These are phyloP conservation scores for Penicillium occitanis DNA, from an alignment of 2,329 filamentous ascomycete genomes.

Conservation along the genomic window DNA sequence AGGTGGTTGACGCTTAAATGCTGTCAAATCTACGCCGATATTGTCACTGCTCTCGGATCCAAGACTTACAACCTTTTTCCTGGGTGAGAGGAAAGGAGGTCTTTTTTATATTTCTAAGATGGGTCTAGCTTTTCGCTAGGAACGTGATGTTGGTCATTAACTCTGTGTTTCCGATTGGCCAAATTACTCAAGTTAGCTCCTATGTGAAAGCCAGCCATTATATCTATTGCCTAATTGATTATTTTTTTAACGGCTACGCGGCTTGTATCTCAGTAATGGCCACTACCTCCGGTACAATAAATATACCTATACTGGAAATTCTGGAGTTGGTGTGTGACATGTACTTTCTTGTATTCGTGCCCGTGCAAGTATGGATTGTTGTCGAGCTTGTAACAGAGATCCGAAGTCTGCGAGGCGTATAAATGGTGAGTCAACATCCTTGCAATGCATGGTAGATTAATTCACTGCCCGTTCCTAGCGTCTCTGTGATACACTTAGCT, in stretches of 20 bases:
- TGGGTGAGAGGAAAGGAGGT: conserved; percentile 3
- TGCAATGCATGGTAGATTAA: background rate
- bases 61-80: background rate
- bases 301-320: background rate
- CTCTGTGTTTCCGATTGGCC: background rate
- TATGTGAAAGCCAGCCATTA: background rate
- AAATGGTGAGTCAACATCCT: background rate
- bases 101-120: background rate
- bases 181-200: background rate
- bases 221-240: background rate
- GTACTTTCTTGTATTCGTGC: background rate
- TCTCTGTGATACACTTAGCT: background rate
- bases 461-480: background rate
- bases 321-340: background rate
- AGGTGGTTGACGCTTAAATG: conserved; percentile 36
- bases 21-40: background rate
- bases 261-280: background rate
- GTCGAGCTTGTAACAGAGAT: background rate
- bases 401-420: background rate
- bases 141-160: background rate
- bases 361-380: background rate
- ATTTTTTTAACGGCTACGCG: background rate
- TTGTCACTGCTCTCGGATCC: background rate
- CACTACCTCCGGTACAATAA: background rate
- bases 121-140: background rate